phyloP scores from a whole-genome alignment of 1,284 basidiomycete species.

The Malassezia restricta region DNA sequence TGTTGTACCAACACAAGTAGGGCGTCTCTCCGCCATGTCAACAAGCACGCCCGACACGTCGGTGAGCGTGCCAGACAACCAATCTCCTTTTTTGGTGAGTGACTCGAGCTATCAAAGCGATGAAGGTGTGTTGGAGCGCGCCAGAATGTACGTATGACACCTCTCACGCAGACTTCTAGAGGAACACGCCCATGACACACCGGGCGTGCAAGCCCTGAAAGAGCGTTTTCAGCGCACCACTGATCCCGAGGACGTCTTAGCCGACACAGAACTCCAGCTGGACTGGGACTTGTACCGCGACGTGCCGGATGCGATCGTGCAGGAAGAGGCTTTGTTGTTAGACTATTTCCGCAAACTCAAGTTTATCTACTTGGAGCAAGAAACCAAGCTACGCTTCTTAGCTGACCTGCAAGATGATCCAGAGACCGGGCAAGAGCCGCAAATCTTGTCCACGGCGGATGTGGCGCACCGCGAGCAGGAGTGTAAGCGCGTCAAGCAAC shows the following conservation, averaged over 20 bases:
- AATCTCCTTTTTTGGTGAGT: no score
- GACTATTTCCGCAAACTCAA: constrained; percentile 42
- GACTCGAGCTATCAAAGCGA: no score
- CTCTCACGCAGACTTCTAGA: not conserved
- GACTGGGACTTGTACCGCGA: constrained; percentile 35
- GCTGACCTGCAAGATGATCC: constrained; percentile 34
- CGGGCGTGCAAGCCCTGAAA: constrained; percentile 1
- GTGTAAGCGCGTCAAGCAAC: constrained; percentile 29
- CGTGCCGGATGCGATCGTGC: constrained; percentile 26
- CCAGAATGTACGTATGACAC: not conserved
- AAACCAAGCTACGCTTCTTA: constrained; percentile 40
- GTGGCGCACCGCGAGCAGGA: constrained; percentile 28
- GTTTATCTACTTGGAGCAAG: constrained; percentile 39
- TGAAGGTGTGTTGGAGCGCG: not conserved
- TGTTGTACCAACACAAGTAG: no score
- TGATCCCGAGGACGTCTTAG: not conserved
- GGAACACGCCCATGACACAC: not conserved
- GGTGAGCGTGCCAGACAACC: no score
- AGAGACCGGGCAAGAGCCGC: constrained; percentile 34
- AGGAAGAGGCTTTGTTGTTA: constrained; percentile 29
- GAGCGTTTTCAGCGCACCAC: constrained; percentile 1
- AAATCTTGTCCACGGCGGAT: constrained; percentile 30
- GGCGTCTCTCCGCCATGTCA: no score
- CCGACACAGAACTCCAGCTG: constrained; percentile 24
- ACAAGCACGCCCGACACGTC: no score